Conservation (phyloP, 2,329 filamentous ascomycete species). For the Elsinoe ampelina region DNA sequence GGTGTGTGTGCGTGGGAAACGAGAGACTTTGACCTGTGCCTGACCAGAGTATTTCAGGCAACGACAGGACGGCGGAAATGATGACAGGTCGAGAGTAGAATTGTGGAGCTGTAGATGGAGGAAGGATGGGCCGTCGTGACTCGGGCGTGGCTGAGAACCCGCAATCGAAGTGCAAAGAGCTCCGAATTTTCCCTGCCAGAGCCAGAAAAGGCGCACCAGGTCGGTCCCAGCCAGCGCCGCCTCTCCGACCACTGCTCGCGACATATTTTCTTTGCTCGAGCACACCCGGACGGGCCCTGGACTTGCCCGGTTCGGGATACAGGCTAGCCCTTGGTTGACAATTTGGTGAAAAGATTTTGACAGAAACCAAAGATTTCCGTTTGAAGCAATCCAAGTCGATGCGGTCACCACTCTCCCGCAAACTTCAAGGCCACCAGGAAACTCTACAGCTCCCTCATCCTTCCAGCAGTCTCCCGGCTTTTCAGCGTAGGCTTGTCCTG, state of each 20-base stretch:
- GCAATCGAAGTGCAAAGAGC: slow-evolving; percentile 1
- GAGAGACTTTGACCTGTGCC: not conserved
- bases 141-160: slow-evolving; percentile 1
- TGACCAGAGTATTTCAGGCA: slow-evolving; percentile 10
- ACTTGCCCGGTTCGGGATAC: not conserved
- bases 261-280: not conserved
- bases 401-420: too few species aligned
- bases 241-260: not conserved
- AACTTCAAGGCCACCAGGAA: too few species aligned
- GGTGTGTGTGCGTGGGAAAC: not conserved
- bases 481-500: slow-evolving; percentile 8
- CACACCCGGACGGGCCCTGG: not conserved
- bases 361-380: not conserved
- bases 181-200: not conserved
- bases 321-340: too few species aligned
- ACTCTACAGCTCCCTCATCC: not conserved
- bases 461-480: not conserved
- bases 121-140: not conserved
- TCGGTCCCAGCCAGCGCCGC: not conserved
- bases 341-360: not conserved
- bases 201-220: not conserved
- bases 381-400: too few species aligned
- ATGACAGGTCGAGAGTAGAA: slow-evolving; percentile 3
- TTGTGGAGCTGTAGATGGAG: slow-evolving; percentile 8
- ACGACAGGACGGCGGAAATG: slow-evolving; percentile 1